Evolutionary conservation across 495 filamentous ascomycete species (phyloP).

Genomic region (Aspergillus leporis): DNA sequence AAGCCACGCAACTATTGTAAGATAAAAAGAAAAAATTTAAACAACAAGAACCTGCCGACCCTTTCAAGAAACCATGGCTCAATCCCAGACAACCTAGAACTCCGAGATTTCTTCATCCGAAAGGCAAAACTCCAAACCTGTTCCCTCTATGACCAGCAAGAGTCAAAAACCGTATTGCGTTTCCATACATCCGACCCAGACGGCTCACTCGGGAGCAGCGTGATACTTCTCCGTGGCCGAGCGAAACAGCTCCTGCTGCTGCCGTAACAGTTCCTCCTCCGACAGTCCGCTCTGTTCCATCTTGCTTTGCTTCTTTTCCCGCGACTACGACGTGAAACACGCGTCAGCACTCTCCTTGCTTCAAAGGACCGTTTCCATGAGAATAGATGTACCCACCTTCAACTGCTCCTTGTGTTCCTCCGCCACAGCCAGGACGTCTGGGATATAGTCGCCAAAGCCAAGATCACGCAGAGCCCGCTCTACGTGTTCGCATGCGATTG

Average conservation of each 20-base stretch:
- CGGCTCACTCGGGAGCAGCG: conserved; percentile 42
- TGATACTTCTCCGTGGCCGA: conserved; percentile 78
- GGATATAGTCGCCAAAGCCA: conserved; percentile 87
- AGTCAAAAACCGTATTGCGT: conserved; percentile 22
- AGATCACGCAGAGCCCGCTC: conserved; percentile 87
- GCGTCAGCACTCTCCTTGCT: conserved; percentile 5
- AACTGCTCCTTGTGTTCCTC: conserved; percentile 89
- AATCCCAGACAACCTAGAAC: conserved; percentile 20
- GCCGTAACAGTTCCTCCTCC: conserved; percentile 80
- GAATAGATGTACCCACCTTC: conserved; percentile 60
- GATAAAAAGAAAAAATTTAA: background rate
- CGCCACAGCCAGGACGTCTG: conserved; percentile 81
- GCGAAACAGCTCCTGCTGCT: conserved; percentile 90
- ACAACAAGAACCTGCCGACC: conserved; percentile 4
- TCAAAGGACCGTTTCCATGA: background rate
- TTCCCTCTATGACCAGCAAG: conserved; percentile 44
- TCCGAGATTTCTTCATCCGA: conserved; percentile 17
- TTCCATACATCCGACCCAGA: conserved; percentile 6
- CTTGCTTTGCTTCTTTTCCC: conserved; percentile 96
- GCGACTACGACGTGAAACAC: conserved; percentile 56
- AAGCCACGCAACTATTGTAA: conserved; percentile 6
- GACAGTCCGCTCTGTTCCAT: conserved; percentile 90
- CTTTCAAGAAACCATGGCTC: conserved; percentile 3
- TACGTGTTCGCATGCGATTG: conserved; percentile 95
- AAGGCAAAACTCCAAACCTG: conserved; percentile 28